These are phyloP conservation scores for Chlamydomonas incerta DNA, from an alignment of 139 green algal species.

Conservation along the genomic window DNA sequence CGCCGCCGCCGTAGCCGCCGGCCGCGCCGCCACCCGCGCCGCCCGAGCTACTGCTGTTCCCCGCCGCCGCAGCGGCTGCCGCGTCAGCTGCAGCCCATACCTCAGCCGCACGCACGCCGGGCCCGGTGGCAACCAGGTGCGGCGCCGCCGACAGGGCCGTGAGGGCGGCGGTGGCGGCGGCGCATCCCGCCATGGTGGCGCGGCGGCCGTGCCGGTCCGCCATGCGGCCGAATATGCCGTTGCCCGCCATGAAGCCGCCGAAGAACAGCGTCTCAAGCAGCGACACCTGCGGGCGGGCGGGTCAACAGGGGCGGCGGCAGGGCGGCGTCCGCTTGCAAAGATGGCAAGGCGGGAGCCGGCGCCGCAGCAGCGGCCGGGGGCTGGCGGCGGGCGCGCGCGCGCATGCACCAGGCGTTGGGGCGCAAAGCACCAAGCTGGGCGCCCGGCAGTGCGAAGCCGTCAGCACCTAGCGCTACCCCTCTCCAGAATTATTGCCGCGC, in stretches of 20 bases:
- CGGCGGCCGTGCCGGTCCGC: slow-evolving; percentile 31
- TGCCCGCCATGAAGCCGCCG: slow-evolving; percentile 39
- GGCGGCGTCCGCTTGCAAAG: not conserved
- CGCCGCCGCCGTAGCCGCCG: not conserved
- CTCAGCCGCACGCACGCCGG: not conserved
- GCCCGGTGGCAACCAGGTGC: not conserved
- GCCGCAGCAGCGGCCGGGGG: not conserved
- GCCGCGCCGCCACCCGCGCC: not conserved
- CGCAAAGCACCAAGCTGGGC: no score
- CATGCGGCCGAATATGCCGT: slow-evolving; percentile 10
- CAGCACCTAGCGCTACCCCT: no score
- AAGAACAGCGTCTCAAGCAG: slow-evolving; percentile 42
- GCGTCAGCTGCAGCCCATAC: not conserved
- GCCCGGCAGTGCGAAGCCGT: no score
- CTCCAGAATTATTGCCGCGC: no score
- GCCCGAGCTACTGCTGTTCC: not conserved
- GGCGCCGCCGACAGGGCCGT: slow-evolving; percentile 6
- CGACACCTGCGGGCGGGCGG: not conserved
- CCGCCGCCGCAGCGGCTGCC: not conserved
- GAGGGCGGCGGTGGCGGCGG: not conserved
- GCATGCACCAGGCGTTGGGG: no score
- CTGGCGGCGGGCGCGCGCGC: no score
- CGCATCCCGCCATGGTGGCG: not conserved
- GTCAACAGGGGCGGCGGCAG: no score
- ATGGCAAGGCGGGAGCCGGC: not conserved